These are phyloP conservation scores for Ploettnerulaceae sp. DNA, from an alignment of 2,329 filamentous ascomycete species.

Conservation along the genomic window DNA sequence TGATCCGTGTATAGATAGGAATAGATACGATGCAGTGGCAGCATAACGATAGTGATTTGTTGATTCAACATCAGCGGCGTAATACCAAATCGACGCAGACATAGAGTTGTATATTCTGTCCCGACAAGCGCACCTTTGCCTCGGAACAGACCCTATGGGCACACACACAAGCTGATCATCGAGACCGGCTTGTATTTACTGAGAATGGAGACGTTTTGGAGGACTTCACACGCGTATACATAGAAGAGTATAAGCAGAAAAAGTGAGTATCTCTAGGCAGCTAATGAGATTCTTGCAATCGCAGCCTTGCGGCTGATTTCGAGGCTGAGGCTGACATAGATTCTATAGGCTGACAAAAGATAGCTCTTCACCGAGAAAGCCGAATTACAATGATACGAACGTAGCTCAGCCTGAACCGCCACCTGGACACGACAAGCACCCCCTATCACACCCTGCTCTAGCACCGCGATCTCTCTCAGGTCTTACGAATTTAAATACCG, in stretches of 20 bases:
- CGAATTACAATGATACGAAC: constrained; percentile 16
- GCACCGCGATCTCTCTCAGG: constrained; percentile 18
- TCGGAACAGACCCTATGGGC: constrained; percentile 17
- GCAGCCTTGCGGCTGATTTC: not conserved
- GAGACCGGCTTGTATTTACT: constrained; percentile 12
- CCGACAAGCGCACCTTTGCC: constrained; percentile 16
- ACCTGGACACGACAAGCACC: constrained; percentile 4
- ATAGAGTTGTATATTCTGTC: constrained; percentile 24
- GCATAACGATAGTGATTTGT: too few species aligned
- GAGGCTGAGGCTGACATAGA: constrained; percentile 16
- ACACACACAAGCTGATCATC: constrained; percentile 20
- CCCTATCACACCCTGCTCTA: not conserved
- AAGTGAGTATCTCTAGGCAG: constrained; percentile 11
- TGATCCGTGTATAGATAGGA: too few species aligned
- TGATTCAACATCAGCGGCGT: too few species aligned
- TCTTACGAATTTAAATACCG: constrained; percentile 22
- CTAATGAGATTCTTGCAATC: not conserved
- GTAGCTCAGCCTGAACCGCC: constrained; percentile 14
- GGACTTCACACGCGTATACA: constrained; percentile 13
- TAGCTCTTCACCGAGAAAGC: constrained; percentile 13
- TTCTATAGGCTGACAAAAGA: constrained; percentile 18
- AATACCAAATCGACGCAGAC: too few species aligned
- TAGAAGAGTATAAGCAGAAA: constrained; percentile 15
- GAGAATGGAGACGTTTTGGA: constrained; percentile 10
- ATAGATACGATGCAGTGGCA: too few species aligned